phyloP scores from a whole-genome alignment of 1,139 yeast species.

The Taphrina flavorubra region DNA sequence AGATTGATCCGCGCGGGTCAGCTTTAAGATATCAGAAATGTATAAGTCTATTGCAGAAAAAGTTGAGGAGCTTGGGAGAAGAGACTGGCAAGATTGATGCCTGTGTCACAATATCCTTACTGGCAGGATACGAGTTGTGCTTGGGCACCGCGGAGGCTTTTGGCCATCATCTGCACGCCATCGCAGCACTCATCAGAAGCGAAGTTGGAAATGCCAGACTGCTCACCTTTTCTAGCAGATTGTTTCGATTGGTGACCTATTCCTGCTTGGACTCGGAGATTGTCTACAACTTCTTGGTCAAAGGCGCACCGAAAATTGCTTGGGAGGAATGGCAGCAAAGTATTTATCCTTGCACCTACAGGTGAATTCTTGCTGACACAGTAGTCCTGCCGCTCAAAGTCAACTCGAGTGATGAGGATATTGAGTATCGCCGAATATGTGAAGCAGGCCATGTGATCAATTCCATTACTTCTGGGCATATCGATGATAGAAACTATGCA shows the following conservation, averaged over 20 bases:
- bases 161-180: constrained; percentile 6
- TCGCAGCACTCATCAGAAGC: background rate
- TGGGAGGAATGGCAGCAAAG: constrained; percentile 12
- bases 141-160: constrained; percentile 3
- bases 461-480: background rate
- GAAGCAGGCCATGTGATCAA: background rate
- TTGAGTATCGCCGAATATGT: background rate
- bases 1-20: constrained; percentile 2
- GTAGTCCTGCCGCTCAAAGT: background rate
- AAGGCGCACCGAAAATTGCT: background rate
- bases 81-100: background rate
- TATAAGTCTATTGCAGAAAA: constrained; percentile 3
- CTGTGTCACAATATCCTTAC: background rate
- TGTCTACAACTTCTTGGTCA: constrained; percentile 1
- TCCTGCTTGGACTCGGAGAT: constrained; percentile 5
- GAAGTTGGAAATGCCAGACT: background rate
- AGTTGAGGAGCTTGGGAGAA: background rate
- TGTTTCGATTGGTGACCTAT: background rate
- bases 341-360: background rate
- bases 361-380: background rate
- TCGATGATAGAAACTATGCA: background rate
- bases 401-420: background rate
- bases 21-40: background rate
- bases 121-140: constrained; percentile 7
- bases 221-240: background rate